Evolutionary conservation across 306 rosid genomes (phyloP).

Genomic region (Quercus engelmannii): DNA sequence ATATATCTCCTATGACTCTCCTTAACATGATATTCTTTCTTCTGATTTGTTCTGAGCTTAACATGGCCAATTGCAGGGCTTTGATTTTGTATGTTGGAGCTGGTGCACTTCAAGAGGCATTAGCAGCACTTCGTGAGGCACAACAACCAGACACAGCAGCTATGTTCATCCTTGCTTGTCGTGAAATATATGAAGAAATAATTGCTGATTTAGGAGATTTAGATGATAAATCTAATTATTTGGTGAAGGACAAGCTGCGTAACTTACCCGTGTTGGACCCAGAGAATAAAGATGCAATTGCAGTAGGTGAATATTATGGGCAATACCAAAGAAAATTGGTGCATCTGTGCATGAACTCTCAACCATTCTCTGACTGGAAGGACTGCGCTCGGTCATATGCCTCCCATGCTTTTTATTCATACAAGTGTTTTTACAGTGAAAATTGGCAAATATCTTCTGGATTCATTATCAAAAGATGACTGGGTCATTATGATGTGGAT

Average conservation of each 20-base stretch:
- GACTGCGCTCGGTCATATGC: not conserved
- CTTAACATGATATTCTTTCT: constrained; percentile 5
- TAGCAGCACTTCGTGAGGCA: constrained; percentile 89
- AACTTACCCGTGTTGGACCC: constrained; percentile 71
- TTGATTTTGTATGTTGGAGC: constrained; percentile 86
- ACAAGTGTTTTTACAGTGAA: not conserved
- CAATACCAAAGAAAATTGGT: constrained; percentile 78
- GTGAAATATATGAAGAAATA: constrained; percentile 67
- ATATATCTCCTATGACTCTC: not conserved
- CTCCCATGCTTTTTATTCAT: constrained; percentile 11
- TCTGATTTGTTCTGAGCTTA: constrained; percentile 24
- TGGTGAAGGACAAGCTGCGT: constrained; percentile 34
- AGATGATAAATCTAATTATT: constrained; percentile 54
- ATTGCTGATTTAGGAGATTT: constrained; percentile 42
- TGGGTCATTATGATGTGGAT: not conserved
- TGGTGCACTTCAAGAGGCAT: constrained; percentile 90
- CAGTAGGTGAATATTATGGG: constrained; percentile 75
- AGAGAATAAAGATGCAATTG: constrained; percentile 68
- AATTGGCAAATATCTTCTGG: constrained; percentile 1
- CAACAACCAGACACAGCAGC: constrained; percentile 92
- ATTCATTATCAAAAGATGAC: not conserved
- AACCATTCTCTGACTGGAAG: constrained; percentile 60
- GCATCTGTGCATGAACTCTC: constrained; percentile 92
- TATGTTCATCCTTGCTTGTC: constrained; percentile 90
- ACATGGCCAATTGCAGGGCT: constrained; percentile 59